Evolutionary conservation across 2,329 filamentous ascomycete genomes (phyloP).

Genomic region (Dichotomopilus funicola): DNA sequence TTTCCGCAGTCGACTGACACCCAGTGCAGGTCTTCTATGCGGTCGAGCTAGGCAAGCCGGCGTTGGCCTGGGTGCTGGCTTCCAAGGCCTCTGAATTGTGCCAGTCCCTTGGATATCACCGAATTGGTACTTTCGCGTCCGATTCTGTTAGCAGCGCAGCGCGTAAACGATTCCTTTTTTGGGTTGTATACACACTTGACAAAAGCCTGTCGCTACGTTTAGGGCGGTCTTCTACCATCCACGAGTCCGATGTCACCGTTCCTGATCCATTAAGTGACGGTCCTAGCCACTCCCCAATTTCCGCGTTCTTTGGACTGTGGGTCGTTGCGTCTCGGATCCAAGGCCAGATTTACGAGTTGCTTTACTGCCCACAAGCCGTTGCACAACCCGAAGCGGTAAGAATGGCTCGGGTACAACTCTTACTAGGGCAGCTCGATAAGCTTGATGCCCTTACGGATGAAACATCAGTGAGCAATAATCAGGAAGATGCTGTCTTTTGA

Average conservation of each 20-base stretch:
- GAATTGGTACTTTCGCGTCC: slow-evolving; percentile 28
- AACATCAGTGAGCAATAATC: not conserved
- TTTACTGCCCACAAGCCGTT: slow-evolving; percentile 47
- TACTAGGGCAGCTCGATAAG: slow-evolving; percentile 6
- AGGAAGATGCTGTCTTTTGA: not conserved
- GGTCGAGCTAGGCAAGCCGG: slow-evolving; percentile 55
- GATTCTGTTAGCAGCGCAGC: slow-evolving; percentile 29
- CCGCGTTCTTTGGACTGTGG: slow-evolving; percentile 44
- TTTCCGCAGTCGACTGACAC: not conserved
- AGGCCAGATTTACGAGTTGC: slow-evolving; percentile 49
- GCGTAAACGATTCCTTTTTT: slow-evolving; percentile 32
- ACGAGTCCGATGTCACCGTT: slow-evolving; percentile 49
- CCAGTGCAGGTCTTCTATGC: slow-evolving; percentile 48
- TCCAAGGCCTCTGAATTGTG: slow-evolving; percentile 54
- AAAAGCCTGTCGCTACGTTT: slow-evolving; percentile 52
- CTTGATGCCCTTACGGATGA: slow-evolving; percentile 3
- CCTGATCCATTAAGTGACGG: slow-evolving; percentile 28
- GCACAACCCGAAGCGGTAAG: slow-evolving; percentile 34
- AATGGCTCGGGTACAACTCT: slow-evolving; percentile 29
- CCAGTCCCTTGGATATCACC: slow-evolving; percentile 56
- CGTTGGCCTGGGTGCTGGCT: slow-evolving; percentile 56
- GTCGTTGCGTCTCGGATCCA: slow-evolving; percentile 49
- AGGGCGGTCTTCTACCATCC: slow-evolving; percentile 52
- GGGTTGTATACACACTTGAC: slow-evolving; percentile 49
- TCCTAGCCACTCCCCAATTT: slow-evolving; percentile 9